Conservation (phyloP, 2,329 filamentous ascomycete species). For the Colletotrichum godetiae region DNA sequence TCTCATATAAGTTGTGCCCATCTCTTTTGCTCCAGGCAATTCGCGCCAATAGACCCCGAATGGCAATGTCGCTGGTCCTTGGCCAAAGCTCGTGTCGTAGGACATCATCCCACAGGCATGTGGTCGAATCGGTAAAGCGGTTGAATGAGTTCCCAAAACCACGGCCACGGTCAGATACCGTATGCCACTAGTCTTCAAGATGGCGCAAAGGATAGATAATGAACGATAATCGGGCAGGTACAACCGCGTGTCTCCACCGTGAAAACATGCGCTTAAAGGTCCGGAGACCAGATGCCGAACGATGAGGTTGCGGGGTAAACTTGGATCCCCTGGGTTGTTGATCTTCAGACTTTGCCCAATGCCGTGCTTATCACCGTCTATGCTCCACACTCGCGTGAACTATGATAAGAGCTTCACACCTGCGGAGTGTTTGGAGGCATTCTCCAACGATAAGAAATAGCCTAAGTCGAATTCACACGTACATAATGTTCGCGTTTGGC, state of each 20-base stretch:
- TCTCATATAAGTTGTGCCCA: neutral
- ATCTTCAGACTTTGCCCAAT: neutral
- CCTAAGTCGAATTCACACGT: neutral
- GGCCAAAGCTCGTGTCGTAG: neutral
- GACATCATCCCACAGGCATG: neutral
- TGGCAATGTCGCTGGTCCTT: neutral
- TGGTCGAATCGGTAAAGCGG: constrained; percentile 14
- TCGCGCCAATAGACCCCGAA: constrained; percentile 4
- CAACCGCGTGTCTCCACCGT: constrained; percentile 8
- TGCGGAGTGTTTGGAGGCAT: constrained; percentile 12
- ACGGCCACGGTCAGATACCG: neutral
- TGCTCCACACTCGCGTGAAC: constrained; percentile 11
- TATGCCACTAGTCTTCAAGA: neutral
- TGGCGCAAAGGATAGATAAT: neutral
- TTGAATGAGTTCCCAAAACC: neutral
- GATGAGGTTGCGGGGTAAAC: constrained; percentile 20
- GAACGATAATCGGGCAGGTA: constrained; percentile 16
- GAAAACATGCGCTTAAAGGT: neutral
- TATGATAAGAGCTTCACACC: neutral
- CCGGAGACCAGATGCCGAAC: neutral
- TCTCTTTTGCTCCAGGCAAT: too few relatives aligned
- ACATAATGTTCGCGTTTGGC: neutral
- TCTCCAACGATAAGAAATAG: constrained; percentile 29
- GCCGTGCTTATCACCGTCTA: constrained; percentile 8
- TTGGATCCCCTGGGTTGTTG: constrained; percentile 5